Percentiles rank a stretch among this genome's conserved stretches.
Conservation (phyloP, 2,329 filamentous ascomycete genomes). For the Boeremia lycopersici region DNA sequence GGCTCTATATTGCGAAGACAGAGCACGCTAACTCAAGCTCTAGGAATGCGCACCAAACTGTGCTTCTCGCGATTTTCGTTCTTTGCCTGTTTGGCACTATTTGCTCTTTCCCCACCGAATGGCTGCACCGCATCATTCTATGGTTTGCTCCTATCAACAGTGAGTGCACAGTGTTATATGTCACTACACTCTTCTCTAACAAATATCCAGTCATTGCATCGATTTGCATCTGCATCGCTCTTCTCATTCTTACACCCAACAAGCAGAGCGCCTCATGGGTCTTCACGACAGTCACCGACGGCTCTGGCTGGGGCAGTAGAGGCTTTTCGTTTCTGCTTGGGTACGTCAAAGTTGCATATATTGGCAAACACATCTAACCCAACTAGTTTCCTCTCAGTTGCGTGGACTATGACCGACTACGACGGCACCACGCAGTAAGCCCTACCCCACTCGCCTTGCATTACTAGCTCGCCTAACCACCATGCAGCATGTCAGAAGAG, state of each 20-base stretch:
- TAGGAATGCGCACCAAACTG: slow-evolving; percentile 64
- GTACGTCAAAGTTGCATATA: slow-evolving; percentile 41
- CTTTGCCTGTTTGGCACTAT: slow-evolving; percentile 63
- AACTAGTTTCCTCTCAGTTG: slow-evolving; percentile 58
- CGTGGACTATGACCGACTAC: slow-evolving; percentile 73
- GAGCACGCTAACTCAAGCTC: slow-evolving; percentile 2
- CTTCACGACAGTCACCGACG: slow-evolving; percentile 65
- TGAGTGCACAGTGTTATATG: slow-evolving; percentile 32
- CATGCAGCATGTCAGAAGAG: slow-evolving; percentile 66
- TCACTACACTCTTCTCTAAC: slow-evolving; percentile 3
- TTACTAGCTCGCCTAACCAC: slow-evolving; percentile 32
- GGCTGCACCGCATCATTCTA: slow-evolving; percentile 63
- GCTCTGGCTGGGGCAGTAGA: slow-evolving; percentile 67
- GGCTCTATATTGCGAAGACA: neutral
- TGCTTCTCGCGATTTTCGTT: slow-evolving; percentile 62
- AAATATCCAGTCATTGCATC: slow-evolving; percentile 58
- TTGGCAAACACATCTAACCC: slow-evolving; percentile 20
- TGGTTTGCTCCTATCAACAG: slow-evolving; percentile 72
- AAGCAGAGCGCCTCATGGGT: slow-evolving; percentile 65
- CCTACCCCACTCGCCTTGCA: slow-evolving; percentile 16
- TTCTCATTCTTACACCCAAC: slow-evolving; percentile 64
- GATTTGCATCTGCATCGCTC: slow-evolving; percentile 63
- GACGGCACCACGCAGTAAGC: slow-evolving; percentile 68
- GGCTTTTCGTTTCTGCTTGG: slow-evolving; percentile 68
- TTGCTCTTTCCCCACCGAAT: slow-evolving; percentile 67